phyloP scores from a whole-genome alignment of 257 asterid genomes.

The Nyctanthes arbortristis region DNA sequence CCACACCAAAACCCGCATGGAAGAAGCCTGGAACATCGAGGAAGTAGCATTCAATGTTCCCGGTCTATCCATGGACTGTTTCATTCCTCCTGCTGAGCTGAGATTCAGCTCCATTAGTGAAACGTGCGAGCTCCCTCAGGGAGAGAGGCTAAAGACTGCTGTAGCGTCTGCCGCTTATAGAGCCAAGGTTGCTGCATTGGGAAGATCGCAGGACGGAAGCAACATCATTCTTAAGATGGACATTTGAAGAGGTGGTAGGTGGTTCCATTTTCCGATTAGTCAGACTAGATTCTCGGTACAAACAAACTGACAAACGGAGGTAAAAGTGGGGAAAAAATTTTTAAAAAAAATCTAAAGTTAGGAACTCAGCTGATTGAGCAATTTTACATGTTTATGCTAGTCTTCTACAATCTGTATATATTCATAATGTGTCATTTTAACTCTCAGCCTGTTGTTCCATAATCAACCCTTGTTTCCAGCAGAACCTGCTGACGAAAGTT shows the following conservation, averaged over 20 bases:
- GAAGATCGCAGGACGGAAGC: conserved; percentile 32
- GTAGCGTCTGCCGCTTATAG: conserved; percentile 44
- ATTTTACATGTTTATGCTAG: conserved; percentile 31
- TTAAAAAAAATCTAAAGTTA: conserved; percentile 13
- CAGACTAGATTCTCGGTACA: conserved; percentile 33
- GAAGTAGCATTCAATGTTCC: conserved; percentile 73
- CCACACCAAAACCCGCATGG: conserved; percentile 78
- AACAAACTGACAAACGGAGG: conserved; percentile 38
- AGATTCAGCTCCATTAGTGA: conserved; percentile 52
- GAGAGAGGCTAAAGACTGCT: conserved; percentile 41
- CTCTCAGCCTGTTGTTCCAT: conserved; percentile 30
- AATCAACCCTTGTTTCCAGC: conserved; percentile 21
- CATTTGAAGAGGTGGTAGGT: conserved; percentile 17
- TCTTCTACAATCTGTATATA: conserved; percentile 48
- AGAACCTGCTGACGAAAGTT: conserved; percentile 22
- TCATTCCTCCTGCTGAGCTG: conserved; percentile 73
- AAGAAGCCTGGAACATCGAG: conserved; percentile 71
- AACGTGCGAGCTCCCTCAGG: conserved; percentile 52
- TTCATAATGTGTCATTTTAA: conserved; percentile 31
- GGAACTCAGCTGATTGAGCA: conserved; percentile 35
- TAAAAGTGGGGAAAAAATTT: conserved; percentile 25
- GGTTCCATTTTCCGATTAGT: conserved; percentile 10
- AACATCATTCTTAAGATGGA: conserved; percentile 48
- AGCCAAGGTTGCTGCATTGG: conserved; percentile 52
- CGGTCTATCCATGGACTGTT: conserved; percentile 66